Evolutionary conservation across 1,284 basidiomycete species (phyloP).

Genomic region (Leccinum glutinopallens): DNA sequence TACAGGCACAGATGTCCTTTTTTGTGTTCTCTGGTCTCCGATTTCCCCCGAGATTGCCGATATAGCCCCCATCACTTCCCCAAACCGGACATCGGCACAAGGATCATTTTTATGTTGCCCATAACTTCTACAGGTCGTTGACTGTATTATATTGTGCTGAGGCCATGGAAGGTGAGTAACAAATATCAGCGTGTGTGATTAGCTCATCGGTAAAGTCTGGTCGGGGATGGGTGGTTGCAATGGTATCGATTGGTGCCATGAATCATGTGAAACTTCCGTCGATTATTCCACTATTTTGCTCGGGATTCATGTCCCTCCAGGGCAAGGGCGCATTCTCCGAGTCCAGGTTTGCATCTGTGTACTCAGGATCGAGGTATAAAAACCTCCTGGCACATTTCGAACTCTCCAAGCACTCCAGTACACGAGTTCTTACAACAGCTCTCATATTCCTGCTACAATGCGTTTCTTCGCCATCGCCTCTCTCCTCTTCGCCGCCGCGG

Average conservation of each 20-base stretch:
- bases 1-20: background rate
- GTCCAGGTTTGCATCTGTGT: background rate
- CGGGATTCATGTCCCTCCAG: constrained; percentile 6
- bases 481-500: constrained; percentile 14
- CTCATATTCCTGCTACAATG: constrained; percentile 12
- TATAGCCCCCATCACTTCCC: background rate
- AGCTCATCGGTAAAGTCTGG: background rate
- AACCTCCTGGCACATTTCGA: constrained; percentile 1
- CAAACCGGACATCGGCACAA: background rate
- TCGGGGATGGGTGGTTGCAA: background rate
- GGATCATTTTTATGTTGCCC: background rate
- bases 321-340: background rate
- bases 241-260: background rate
- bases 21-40: background rate
- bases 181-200: background rate
- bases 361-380: constrained; percentile 17
- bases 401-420: constrained; percentile 13
- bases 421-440: constrained; percentile 13
- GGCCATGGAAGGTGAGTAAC: background rate
- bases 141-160: background rate
- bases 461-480: constrained; percentile 17
- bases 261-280: background rate
- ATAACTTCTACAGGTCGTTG: background rate
- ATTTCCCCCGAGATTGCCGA: background rate
- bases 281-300: background rate